phyloP scores from a whole-genome alignment of 139 green algal genomes.

The Deuterostichococcus epilithicus region DNA sequence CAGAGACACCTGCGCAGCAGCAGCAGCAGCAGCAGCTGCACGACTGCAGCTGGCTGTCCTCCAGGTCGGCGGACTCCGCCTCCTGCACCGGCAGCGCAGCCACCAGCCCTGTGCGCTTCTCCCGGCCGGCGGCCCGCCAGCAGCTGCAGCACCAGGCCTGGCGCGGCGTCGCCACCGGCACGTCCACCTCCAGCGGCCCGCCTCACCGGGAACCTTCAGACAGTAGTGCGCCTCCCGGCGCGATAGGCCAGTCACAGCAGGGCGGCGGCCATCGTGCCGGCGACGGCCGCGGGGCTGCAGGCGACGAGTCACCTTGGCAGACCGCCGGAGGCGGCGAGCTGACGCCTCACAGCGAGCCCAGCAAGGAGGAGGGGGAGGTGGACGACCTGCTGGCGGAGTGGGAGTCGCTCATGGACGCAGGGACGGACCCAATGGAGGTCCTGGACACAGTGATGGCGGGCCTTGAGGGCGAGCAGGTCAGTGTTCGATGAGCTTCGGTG shows the following conservation, averaged over 20 bases:
- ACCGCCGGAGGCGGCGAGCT: too few relatives aligned
- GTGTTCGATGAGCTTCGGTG: background rate
- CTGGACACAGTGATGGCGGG: background rate
- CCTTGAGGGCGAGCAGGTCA: background rate
- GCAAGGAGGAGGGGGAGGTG: background rate
- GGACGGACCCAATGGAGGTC: background rate
- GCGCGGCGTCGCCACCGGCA: background rate
- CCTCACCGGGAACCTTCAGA: too few relatives aligned
- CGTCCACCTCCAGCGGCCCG: too few relatives aligned
- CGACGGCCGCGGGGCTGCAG: background rate
- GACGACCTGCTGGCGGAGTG: slow-evolving; percentile 6
- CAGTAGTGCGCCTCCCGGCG: too few relatives aligned
- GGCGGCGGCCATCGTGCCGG: too few relatives aligned
- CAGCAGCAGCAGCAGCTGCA: background rate
- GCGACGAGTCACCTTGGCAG: background rate
- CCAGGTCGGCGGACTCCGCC: background rate
- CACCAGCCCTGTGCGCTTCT: background rate
- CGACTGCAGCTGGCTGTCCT: background rate
- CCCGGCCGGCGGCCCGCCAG: too few relatives aligned
- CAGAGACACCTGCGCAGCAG: too few relatives aligned
- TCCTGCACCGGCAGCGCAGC: background rate
- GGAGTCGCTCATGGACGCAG: slow-evolving; percentile 4
- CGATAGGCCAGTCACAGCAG: too few relatives aligned
- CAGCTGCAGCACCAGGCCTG: background rate
- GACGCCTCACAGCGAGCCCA: background rate